phyloP scores from a whole-genome alignment of 2,329 filamentous ascomycete genomes.

The Monilinia polystroma region DNA sequence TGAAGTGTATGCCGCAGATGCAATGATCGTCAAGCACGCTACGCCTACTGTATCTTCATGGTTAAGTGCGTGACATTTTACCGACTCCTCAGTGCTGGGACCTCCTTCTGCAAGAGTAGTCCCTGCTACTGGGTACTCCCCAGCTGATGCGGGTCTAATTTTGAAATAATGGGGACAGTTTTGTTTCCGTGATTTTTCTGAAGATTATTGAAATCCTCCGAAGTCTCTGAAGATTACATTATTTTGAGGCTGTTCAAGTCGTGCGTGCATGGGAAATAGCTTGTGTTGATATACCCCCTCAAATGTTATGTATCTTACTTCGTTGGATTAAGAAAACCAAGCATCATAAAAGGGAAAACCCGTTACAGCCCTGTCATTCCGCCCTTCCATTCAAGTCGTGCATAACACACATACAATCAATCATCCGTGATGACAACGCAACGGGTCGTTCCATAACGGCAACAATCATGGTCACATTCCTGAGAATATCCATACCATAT shows the following conservation, averaged over 20 bases:
- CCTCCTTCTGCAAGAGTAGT: conserved; percentile 15
- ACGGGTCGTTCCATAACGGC: conserved; percentile 22
- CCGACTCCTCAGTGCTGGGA: conserved; percentile 23
- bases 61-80: conserved; percentile 18
- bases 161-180: conserved; percentile 16
- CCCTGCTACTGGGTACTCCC: conserved; percentile 14
- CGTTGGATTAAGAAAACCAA: not conserved
- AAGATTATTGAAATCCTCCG: not conserved
- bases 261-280: not conserved
- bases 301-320: not conserved
- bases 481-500: conserved; percentile 4
- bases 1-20: conserved; percentile 12
- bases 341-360: not conserved
- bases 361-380: conserved; percentile 21
- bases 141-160: not conserved
- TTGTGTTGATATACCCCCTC: not conserved
- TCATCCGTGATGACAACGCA: conserved; percentile 20
- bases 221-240: not conserved
- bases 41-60: not conserved
- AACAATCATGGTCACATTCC: conserved; percentile 16
- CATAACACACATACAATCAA: not conserved
- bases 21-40: conserved; percentile 22
- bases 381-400: conserved; percentile 1
- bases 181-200: conserved; percentile 22
- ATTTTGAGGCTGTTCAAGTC: not conserved